Evolutionary conservation across 768 basidiomycete genomes (phyloP), one percentile per base, ranked within the genome.

Genomic region (Mycena olivaceomarginata): DNA sequence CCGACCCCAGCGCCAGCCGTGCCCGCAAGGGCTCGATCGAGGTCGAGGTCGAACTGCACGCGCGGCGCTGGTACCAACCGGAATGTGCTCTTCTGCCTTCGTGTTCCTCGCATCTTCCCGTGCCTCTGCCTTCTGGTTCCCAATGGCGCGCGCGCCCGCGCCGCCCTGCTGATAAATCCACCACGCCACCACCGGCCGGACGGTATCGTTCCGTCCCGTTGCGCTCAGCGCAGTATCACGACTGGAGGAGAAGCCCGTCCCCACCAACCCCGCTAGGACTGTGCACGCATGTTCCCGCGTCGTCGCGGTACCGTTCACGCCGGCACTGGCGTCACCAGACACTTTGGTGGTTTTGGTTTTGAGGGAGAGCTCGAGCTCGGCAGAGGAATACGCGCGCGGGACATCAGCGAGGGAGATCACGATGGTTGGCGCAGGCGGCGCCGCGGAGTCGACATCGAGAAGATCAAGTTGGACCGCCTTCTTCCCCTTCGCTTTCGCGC

Each of bases 111-210:
- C 13, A 12, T n/a, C 31, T 15, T 60, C 11, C 59, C 15, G 31
- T 22, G 15, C 13, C 31, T 60, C 16, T 10, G 15, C 59, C 7
- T 60, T 60, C 59, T 8, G 31, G 31, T 13, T 60, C 57, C 57
- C 57, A 37, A 31, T 59, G 25, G 31, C 31, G 31, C 31, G 2
- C 31, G 48, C 60, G 20, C 37, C 40, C 53, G 37, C 53, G 53
- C 72, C 40, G 51, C 46, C 40, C 48, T 8, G 71, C 72, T 67
- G 65, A 46, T 75, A 75, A n/a, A 75, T 70, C 74, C 74, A 75
- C 74, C 74, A 75, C 63, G 74, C 74, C 20, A 75, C 68, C 25
- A 75, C 68, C 16, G 74, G 74, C 60, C 74, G 60, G 13, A 75
- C 74, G 18, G 74, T 75, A 70, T 75, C 63, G 68, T 75, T 75